Conservation (phyloP, 805 yeast genomes). For the Candida montana region DNA sequence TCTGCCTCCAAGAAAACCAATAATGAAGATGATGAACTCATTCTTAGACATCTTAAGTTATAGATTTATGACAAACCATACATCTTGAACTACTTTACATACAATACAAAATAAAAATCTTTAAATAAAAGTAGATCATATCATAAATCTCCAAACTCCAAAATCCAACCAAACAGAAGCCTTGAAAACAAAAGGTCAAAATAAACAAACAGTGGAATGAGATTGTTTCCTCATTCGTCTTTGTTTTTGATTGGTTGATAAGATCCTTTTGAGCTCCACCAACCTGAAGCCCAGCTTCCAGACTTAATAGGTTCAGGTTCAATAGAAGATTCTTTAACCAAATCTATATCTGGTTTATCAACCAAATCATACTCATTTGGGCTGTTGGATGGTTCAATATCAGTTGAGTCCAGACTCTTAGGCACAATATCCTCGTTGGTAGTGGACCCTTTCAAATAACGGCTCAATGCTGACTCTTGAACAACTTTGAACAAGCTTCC, state of each 20-base stretch:
- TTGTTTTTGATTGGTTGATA: background rate
- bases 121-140: too few relatives aligned
- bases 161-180: background rate
- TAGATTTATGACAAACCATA: background rate
- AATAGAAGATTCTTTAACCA: background rate
- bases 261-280: background rate
- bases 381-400: background rate
- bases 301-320: background rate
- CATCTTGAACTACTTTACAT: too few relatives aligned
- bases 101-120: too few relatives aligned
- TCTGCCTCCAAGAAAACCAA: conserved; percentile 17
- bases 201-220: too few relatives aligned
- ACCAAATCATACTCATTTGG: conserved; percentile 42
- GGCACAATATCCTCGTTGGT: too few relatives aligned
- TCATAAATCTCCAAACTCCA: too few relatives aligned
- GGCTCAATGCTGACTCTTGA: background rate
- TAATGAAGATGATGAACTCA: conserved; percentile 19
- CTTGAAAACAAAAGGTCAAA: background rate
- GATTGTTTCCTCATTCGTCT: background rate
- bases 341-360: conserved; percentile 27
- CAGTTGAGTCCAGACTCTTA: background rate
- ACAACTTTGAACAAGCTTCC: conserved; percentile 4
- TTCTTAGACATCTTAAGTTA: conserved; percentile 19
- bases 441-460: too few relatives aligned
- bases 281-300: background rate